Conservation (phyloP, 768 basidiomycete species). For the Mycena indigotica region DNA sequence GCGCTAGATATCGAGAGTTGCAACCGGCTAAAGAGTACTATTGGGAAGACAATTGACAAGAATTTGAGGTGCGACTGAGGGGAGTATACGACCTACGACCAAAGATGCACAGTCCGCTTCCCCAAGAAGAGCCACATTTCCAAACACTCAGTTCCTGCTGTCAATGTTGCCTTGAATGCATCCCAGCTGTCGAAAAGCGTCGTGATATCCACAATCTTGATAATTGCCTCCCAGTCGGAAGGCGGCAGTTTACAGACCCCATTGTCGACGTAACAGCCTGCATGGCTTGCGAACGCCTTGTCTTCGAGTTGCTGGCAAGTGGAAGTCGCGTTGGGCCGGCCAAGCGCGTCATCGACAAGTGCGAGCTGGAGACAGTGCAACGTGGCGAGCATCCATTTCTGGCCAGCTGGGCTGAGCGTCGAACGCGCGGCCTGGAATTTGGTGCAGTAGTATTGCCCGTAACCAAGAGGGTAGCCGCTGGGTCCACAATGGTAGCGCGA, state of each 20-base stretch:
- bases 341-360: slow-evolving; percentile 39
- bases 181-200: slow-evolving; percentile 36
- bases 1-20: too few relatives aligned
- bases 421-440: slow-evolving; percentile 36
- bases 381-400: slow-evolving; percentile 46
- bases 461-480: slow-evolving; percentile 44
- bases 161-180: slow-evolving; percentile 30
- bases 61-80: too few relatives aligned
- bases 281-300: slow-evolving; percentile 44
- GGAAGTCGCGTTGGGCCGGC: slow-evolving; percentile 17
- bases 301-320: slow-evolving; percentile 38
- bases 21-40: too few relatives aligned
- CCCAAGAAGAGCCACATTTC: slow-evolving; percentile 27
- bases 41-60: too few relatives aligned
- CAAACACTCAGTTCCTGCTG: slow-evolving; percentile 35
- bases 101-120: not conserved
- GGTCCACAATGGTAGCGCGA: slow-evolving; percentile 47
- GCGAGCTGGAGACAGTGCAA: slow-evolving; percentile 50
- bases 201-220: slow-evolving; percentile 37
- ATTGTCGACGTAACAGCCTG: slow-evolving; percentile 41
- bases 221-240: slow-evolving; percentile 38
- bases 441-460: slow-evolving; percentile 43
- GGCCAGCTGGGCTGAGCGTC: slow-evolving; percentile 35
- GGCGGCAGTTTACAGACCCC: slow-evolving; percentile 44
- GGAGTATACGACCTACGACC: not conserved